Evolutionary conservation across 1,139 yeast genomes (phyloP), one percentile per base, ranked within the genome.

Genomic region (Pichia sp.): DNA sequence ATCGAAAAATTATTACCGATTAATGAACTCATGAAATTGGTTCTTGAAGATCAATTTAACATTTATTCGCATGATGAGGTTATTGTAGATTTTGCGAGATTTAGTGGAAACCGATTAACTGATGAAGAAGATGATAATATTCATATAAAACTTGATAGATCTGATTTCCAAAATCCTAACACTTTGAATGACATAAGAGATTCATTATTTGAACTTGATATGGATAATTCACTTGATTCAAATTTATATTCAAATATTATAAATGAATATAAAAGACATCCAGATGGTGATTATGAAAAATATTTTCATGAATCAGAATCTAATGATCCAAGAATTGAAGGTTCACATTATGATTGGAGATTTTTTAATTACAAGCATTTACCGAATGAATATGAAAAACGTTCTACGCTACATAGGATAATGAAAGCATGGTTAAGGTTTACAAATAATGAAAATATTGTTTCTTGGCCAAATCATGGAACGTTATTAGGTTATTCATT

Each of bases 381-480:
- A 6, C 56, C 51, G 7, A 43, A 40, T 23, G 62, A 64, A 6
- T 65, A 67, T 44, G 77, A 74, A 48, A 62, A 70, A 36, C 60
- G 61, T 30, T 63, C 72, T 0, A 57, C 63, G 0, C 55, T 77
- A 2, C 77, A 74, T 51, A 62, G 73, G 22, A 50, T 74, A 12
- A 57, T 70, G 1, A 58, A 77, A 41, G 71, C 79, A 0, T 79
- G 83, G 82, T 59, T 78, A 4, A 56, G 67, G 12, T 77, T 77
- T 54, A 55, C 76, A 0, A 55, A 59, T 7, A 52, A 61, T 4
- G 46, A 60, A 2, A 68, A 70, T 0, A 51, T 78, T 4, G 57
- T 66, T 30, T 69, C 81, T 1, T 79, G 84, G 84, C 52, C 79
- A 2, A 74, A 78, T 1, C 85, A 79, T 60, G 86, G 86, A 0